Evolutionary conservation across 306 rosid species (phyloP), one percentile per base, ranked within the genome.

Genomic region (Sicyos edulis): DNA sequence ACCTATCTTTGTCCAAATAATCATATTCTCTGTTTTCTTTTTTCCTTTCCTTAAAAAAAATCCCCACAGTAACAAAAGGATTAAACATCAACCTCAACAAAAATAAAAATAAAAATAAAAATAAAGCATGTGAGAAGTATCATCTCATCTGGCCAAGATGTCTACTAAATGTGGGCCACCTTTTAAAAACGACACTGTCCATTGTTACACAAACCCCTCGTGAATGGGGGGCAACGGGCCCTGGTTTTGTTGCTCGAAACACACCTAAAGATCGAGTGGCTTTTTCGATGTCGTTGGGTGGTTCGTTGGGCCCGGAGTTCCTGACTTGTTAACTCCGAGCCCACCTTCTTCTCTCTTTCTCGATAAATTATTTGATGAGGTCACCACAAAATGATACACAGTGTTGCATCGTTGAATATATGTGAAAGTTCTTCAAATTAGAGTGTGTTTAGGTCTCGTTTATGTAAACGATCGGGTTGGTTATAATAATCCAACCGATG

Each of bases 61-160:
- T 50, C 54, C 54, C 54, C 37, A 50, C 54, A 13, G 54, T 50
- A 50, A 50, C 37, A 32, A 32, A 45, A 9, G 50, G 50, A 45
- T 45, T 45, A 45, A 45, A 53, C 22, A 53, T 53, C 57, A n/a
- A 53, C 11, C 10, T 58, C n/a, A 58, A 11, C 16, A 32, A 32
- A 32, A 32, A 32, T 1, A 32, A 32, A 32, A 32, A 32, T 1
- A 32, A 32, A 32, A 32, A 3, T 7, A 58, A 58, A 58, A 58
- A 16, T 10, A 58, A 22, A 7, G 71, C 71, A 66, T 44, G 71
- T 66, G 71, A 19, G 71, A 65, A 20, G 70, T 63, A 51, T 26
- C 51, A 37, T 40, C 1, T 14, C 6, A 65, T 54, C 37, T 22
- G 34, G 53, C 54, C 72, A 26, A 55, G 55, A 67, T 67, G 72